Base-by-base conservation (phyloP, 2,329 filamentous ascomycete genomes). In the Colletotrichum paranaense region DNA sequence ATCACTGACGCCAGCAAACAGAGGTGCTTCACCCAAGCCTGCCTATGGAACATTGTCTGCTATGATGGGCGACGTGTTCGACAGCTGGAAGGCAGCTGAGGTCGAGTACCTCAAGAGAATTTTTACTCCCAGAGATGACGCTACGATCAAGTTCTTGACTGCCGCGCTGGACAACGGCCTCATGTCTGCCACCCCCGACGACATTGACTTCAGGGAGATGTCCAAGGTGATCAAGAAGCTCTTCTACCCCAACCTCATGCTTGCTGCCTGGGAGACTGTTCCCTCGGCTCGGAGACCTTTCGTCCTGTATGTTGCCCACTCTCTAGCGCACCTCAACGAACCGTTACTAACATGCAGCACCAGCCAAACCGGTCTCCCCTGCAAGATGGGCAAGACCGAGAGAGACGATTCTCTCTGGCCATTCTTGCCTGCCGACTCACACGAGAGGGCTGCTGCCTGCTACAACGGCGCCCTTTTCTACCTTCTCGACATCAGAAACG, bases 111-210 rank as follows among this genome's bases (percentile, higher is more conserved):
- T 68, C 59, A 14, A 65, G 3, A 57, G 30, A 1, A 57, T 68
- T 4, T 68, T 68, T 35, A 56, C 24, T 5, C 59, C 59, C 3
- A 64, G 42, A 5, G 35, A 68, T 49, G 56, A 24, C 4, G 52
- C 30, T 2, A 64, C 59, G 8, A 32, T 46, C 8, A 62, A 35
- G 32, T 68, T 26, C 52, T 19, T 68, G 30, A 30, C 24, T 4
- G 49, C 67, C 12, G n/a, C 67, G 0, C 0, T 68, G n/a, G 67
- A 68, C n/a, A 68, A 68, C 49, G 67, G 67, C n/a, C 32, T 68
- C 3, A 68, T 68, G 67, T 9, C 19, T 1, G 52, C 19, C 2
- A 35, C 52, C 5, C 67, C 67, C 1, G 67, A 68, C 24, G 59
- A 68, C 5, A 8, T 68, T n/a, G 30, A 49, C 49, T 32, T 19